These are phyloP conservation scores for Sporisorium iseilematis-ciliati DNA, from an alignment of 1,284 basidiomycete species.

Conservation along the genomic window DNA sequence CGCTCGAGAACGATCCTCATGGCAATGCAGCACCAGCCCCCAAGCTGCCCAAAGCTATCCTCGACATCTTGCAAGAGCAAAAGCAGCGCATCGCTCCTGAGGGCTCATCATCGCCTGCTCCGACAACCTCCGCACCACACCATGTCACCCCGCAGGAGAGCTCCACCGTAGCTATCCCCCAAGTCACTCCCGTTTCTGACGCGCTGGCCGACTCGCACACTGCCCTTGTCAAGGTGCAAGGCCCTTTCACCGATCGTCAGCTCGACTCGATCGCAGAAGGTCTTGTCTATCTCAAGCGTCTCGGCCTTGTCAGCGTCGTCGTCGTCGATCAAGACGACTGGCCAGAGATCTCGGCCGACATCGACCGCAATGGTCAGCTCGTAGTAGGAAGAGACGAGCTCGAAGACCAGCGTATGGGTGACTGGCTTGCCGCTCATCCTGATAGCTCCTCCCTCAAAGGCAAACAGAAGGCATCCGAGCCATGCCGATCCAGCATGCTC, in stretches of 20 bases:
- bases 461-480: slow-evolving; percentile 16
- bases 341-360: slow-evolving; percentile 69
- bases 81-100: slow-evolving; percentile 18
- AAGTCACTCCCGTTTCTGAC: slow-evolving; percentile 39
- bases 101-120: slow-evolving; percentile 51
- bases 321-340: slow-evolving; percentile 91
- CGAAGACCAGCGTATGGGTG: slow-evolving; percentile 47
- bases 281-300: slow-evolving; percentile 92
- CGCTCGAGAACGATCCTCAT: slow-evolving; percentile 21
- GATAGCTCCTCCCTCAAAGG: slow-evolving; percentile 25
- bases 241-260: slow-evolving; percentile 94
- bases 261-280: slow-evolving; percentile 93
- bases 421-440: slow-evolving; percentile 56
- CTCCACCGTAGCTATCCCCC: slow-evolving; percentile 56
- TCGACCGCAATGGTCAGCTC: slow-evolving; percentile 47
- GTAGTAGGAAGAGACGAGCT: slow-evolving; percentile 49
- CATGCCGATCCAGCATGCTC: slow-evolving; percentile 20
- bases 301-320: slow-evolving; percentile 93
- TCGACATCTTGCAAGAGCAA: slow-evolving; percentile 36
- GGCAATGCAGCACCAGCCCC: slow-evolving; percentile 8
- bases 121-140: slow-evolving; percentile 45
- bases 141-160: slow-evolving; percentile 68
- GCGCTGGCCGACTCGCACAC: slow-evolving; percentile 74
- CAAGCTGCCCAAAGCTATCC: slow-evolving; percentile 39
- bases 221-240: slow-evolving; percentile 95